These are phyloP conservation scores for Cicer bijugum DNA, from an alignment of 306 rosid species.

Conservation along the genomic window DNA sequence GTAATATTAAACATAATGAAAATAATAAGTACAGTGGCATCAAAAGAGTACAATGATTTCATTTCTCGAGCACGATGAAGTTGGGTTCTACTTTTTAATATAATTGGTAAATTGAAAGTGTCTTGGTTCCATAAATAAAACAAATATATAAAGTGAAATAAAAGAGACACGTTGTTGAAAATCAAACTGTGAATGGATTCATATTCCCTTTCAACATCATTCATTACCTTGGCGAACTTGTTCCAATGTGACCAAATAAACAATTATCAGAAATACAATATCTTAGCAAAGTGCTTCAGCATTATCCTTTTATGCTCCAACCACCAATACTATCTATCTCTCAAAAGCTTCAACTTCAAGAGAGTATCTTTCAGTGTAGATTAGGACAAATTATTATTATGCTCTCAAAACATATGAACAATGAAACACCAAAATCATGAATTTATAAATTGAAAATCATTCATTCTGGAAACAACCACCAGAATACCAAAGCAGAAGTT, in stretches of 20 bases:
- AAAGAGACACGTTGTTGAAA: neutral
- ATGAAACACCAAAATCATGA: conserved; percentile 40
- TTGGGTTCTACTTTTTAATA: conserved; percentile 15
- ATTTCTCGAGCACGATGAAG: conserved; percentile 25
- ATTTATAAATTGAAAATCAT: conserved; percentile 45
- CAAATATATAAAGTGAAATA: conserved; percentile 21
- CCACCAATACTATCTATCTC: conserved; percentile 40
- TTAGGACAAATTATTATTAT: conserved; percentile 12
- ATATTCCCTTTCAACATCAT: conserved; percentile 43
- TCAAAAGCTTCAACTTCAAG: neutral
- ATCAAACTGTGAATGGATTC: conserved; percentile 10
- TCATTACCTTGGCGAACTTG: conserved; percentile 40
- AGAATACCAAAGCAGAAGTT: conserved; percentile 42
- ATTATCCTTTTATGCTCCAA: conserved; percentile 49
- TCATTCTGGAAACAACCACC: conserved; percentile 57
- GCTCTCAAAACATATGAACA: conserved; percentile 37
- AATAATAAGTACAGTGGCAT: neutral
- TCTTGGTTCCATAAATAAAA: neutral
- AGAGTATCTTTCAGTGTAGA: neutral
- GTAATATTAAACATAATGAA: neutral
- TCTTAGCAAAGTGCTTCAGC: conserved; percentile 39
- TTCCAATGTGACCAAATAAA: conserved; percentile 43
- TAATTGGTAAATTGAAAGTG: neutral
- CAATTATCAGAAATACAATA: conserved; percentile 26
- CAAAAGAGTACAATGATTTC: conserved; percentile 17